Percentiles rank a stretch among this genome's conserved stretches.
Evolutionary conservation across 371 early-diverging fungal genomes (phyloP).

Genomic region (Coemansia sp.): DNA sequence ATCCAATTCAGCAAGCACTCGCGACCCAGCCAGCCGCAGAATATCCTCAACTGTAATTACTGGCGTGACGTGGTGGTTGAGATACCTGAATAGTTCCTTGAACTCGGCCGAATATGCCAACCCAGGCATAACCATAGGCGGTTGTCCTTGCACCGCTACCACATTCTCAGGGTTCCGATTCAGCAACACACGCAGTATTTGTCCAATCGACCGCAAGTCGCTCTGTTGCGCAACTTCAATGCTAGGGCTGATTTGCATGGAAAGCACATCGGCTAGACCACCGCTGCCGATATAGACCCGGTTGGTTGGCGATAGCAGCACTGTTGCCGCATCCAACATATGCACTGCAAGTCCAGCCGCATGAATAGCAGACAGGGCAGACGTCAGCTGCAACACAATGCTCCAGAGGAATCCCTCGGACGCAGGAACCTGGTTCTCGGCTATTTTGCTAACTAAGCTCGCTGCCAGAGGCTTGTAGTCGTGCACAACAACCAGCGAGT

Average conservation of each 20-base stretch:
- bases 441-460: slow-evolving; percentile 70
- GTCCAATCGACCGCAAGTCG: slow-evolving; percentile 86
- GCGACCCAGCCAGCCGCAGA: slow-evolving; percentile 76
- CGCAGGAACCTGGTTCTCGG: slow-evolving; percentile 54
- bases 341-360: slow-evolving; percentile 75
- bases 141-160: slow-evolving; percentile 54
- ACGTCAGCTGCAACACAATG: slow-evolving; percentile 79
- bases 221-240: slow-evolving; percentile 74
- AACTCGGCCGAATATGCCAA: slow-evolving; percentile 75
- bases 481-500: slow-evolving; percentile 62
- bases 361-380: slow-evolving; percentile 84
- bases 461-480: slow-evolving; percentile 86
- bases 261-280: slow-evolving; percentile 82
- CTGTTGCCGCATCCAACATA: slow-evolving; percentile 75
- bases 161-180: slow-evolving; percentile 52
- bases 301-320: slow-evolving; percentile 80
- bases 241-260: slow-evolving; percentile 67
- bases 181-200: slow-evolving; percentile 76
- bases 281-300: slow-evolving; percentile 82
- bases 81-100: slow-evolving; percentile 76
- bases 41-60: slow-evolving; percentile 83
- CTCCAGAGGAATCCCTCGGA: slow-evolving; percentile 85
- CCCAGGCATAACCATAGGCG: slow-evolving; percentile 74
- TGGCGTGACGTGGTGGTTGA: slow-evolving; percentile 74
- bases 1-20: slow-evolving; percentile 51